Evolutionary conservation across 139 green algal species (phyloP).

Genomic region (Picochlorum sp.): DNA sequence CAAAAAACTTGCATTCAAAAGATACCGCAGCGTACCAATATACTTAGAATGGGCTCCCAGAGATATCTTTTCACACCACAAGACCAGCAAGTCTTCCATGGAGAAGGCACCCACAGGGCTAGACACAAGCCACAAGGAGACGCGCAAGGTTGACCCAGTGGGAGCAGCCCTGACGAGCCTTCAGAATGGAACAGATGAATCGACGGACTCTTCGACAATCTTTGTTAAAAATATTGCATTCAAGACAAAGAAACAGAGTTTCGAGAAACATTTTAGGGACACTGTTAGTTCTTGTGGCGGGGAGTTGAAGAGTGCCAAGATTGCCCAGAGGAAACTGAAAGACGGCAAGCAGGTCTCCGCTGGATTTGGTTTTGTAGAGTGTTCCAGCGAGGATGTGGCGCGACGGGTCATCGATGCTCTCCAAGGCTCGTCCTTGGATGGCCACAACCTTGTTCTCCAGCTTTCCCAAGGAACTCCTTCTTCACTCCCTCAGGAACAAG

Average conservation of each 20-base stretch:
- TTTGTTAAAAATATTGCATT: constrained; percentile 98
- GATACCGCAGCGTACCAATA: constrained; percentile 86
- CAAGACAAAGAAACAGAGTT: constrained; percentile 52
- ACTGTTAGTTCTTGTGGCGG: constrained; percentile 47
- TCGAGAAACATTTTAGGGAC: constrained; percentile 68
- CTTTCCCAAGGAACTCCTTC: constrained; percentile 33
- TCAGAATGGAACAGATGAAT: constrained; percentile 17
- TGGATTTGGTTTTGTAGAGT: constrained; percentile 92
- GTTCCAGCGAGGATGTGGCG: constrained; percentile 52
- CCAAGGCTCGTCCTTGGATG: constrained; percentile 75
- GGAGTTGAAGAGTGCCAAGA: constrained; percentile 39
- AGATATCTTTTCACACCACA: constrained; percentile 54
- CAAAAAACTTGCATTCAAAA: constrained; percentile 87
- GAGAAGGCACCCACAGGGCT: not conserved
- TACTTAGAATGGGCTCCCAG: constrained; percentile 96
- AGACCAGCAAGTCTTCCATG: constrained; percentile 3
- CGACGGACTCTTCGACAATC: constrained; percentile 37
- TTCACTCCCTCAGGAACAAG: not conserved
- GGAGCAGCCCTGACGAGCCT: not conserved
- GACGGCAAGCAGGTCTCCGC: constrained; percentile 51
- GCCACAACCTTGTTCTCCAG: constrained; percentile 81
- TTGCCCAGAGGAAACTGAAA: constrained; percentile 42
- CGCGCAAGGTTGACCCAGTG: not conserved
- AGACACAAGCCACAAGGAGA: constrained; percentile 2
- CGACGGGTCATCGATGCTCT: constrained; percentile 53